A percentile compares a stretch with the other conserved stretches of the same genome.
These are phyloP conservation scores for Nicotiana benthamiana DNA, from an alignment of 257 asterid genomes.

Conservation along the genomic window DNA sequence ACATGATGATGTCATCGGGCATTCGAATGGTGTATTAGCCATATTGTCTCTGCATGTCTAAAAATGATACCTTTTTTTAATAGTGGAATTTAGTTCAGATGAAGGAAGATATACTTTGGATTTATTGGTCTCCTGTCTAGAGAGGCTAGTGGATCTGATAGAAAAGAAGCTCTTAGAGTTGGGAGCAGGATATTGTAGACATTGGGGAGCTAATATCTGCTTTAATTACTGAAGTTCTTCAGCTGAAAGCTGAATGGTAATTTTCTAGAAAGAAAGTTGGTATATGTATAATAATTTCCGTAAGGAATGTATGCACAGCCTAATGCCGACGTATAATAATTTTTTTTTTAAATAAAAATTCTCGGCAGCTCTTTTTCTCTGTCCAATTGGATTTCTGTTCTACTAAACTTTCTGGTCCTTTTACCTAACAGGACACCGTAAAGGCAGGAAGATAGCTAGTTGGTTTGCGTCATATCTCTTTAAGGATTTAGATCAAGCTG, in stretches of 20 bases:
- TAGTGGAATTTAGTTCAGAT: not conserved
- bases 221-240: not conserved
- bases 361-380: not conserved
- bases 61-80: not conserved
- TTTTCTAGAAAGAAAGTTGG: not conserved
- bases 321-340: not conserved
- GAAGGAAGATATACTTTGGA: not conserved
- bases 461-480: constrained; percentile 69
- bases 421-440: constrained; percentile 50
- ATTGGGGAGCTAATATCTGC: not conserved
- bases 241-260: not conserved
- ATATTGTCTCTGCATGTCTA: not conserved
- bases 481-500: constrained; percentile 51
- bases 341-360: not conserved
- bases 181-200: not conserved
- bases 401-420: not conserved
- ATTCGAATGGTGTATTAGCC: not conserved
- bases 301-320: not conserved
- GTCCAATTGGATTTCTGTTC: not conserved
- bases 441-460: constrained; percentile 68
- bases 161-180: not conserved
- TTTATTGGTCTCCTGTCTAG: not conserved
- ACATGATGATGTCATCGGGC: not conserved
- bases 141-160: not conserved
- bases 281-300: not conserved